These are phyloP conservation scores for Lodderomyces beijingensis DNA, from an alignment of 1,139 yeast species.

Conservation along the genomic window DNA sequence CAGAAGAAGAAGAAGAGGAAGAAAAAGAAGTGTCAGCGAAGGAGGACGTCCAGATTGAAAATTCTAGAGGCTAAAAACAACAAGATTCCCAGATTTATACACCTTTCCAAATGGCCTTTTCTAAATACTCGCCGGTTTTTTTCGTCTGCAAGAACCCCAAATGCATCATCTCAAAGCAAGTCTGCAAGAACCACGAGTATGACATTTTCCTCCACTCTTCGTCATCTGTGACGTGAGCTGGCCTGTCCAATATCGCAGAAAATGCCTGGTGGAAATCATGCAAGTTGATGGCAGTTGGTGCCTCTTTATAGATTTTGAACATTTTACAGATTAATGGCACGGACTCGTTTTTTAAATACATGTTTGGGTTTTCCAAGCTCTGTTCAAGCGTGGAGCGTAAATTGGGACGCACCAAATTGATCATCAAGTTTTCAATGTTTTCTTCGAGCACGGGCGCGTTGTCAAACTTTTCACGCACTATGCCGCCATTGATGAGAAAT, in stretches of 20 bases:
- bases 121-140: constrained; percentile 42
- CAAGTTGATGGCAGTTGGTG: constrained; percentile 68
- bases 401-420: constrained; percentile 36
- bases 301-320: constrained; percentile 74
- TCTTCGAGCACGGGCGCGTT: constrained; percentile 27
- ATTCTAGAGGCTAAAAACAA: too few relatives aligned
- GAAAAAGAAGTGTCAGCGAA: neutral
- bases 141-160: constrained; percentile 41
- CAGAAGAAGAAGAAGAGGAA: constrained; percentile 10
- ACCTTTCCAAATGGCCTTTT: constrained; percentile 43
- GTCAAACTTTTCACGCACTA: constrained; percentile 13
- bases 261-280: constrained; percentile 77
- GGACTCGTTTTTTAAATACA: constrained; percentile 17
- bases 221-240: neutral
- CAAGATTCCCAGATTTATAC: constrained; percentile 16
- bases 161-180: constrained; percentile 36
- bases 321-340: constrained; percentile 52
- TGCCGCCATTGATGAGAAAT: constrained; percentile 35
- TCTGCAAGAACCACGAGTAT: constrained; percentile 42
- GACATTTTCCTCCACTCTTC: constrained; percentile 39
- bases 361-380: constrained; percentile 27
- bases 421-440: constrained; percentile 36
- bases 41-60: too few relatives aligned
- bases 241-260: constrained; percentile 46
- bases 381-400: constrained; percentile 29